Evolutionary conservation across 768 basidiomycete genomes (phyloP), one percentile per base, ranked within the genome.

Genomic region (Termitomyces titanicus): DNA sequence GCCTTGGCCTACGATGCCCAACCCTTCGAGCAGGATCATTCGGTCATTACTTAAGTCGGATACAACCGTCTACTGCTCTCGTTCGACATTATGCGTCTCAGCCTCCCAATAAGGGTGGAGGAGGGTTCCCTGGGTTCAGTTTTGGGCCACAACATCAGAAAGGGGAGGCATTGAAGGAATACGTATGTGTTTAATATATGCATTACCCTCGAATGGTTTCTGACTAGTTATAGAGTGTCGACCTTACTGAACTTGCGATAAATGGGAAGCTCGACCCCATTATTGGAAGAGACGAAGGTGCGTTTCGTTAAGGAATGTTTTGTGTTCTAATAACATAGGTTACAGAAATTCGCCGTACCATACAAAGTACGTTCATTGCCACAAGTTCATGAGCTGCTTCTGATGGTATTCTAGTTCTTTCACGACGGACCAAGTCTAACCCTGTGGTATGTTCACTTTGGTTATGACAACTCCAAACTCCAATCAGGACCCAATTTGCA

Each of bases 361-460:
- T 96, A 55, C 94, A 96, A 71, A 95, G 91, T 90, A 61, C 70
- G 85, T 69, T 42, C 7, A 37, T 17, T 31, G 7, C 11, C 24
- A 22, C 15, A 5, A 12, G 15, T 18, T 1, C 33, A 18, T 35
- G 24, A 39, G 25, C 5, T n/a, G 12, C 7, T 46, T 25, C 43
- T 51, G 25, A 55, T 56, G 12, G 43, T 31, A 20, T 3, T 8
- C 25, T 1, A 92, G 90, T 95, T 63, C 75, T 95, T 9, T 94
- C 91, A 24, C 78, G 93, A 40, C 71, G 94, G 63, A 96, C 94
- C 2, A 97, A 97, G 69, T 92, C 89, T 8, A 95, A 96, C 63
- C 94, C 93, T 5, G 92, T 95, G 61, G 89, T 85, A 69, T 48
- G 85, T 72, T 15, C 18, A 8, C 18, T 38, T 17, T 38, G 17